Evolutionary conservation across 192 early-diverging fungal species (phyloP), one percentile per base, ranked within the genome.

Genomic region (Mortierella claussenii): DNA sequence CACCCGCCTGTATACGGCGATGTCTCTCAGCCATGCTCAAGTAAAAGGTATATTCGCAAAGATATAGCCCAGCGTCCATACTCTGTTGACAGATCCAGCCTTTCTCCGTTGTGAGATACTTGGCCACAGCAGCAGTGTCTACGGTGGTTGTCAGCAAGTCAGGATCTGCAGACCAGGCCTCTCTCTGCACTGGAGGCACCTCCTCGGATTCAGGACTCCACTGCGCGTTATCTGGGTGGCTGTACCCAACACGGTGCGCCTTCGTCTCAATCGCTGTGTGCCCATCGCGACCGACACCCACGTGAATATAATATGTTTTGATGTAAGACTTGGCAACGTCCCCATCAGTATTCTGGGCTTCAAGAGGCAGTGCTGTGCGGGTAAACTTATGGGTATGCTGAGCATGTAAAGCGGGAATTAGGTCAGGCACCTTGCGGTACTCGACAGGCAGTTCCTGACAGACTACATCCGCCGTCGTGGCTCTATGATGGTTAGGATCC

Each of bases 11-110:
- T 27, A 76, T 67, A 0, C 73, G 28, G 17, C 73, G 20, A 2
- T 67, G 49, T 24, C 73, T 36, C 47, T 76, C 73, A 20, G 73
- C 73, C 55, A 89, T 70, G 37, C 84, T 85, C 8, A 68, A 69
- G 28, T 87, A 89, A 48, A 85, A 87, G 7, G 86, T 86, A 56
- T 80, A 89, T 36, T 89, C 88, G 78, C 88, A 89, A 23, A 89
- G 50, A 48, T 89, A 89, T 0, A 65, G 66, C 12, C 88, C 88
- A 3, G 88, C 86, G 46, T 89, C 85, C 44, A 58, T 46, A 55
- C 82, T 83, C 28, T 69, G 43, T 24, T 49, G 31, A 17, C 68
- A 68, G 28, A 52, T 45, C 86, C 82, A 86, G 1, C 81, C 76
- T 33, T 64, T 74, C 10, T 63, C 63, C 3, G 43, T 55, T 12